Evolutionary conservation across 2,329 filamentous ascomycete genomes (phyloP), one percentile per base, ranked within the genome.

Genomic region (Hysterium pulicare): DNA sequence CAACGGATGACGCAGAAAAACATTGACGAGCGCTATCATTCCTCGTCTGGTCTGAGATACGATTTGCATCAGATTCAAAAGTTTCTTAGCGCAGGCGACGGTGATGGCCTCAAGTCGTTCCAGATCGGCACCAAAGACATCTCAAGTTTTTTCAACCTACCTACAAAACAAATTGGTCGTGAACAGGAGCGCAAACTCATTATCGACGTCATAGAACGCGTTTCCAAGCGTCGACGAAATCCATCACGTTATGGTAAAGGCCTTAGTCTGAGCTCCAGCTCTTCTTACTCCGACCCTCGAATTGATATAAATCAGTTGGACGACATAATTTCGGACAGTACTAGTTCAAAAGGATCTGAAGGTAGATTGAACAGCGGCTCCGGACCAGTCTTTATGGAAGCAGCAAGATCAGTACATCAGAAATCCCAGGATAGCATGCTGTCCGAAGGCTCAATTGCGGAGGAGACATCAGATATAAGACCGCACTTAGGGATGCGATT

Each of bases 1-100:
- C 86, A 91, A 61, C 94, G 90, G 62, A 95, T 94, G 78, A 95
- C 90, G 0, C 83, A 89, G 46, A 95, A 94, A 66, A 86, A 84
- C 46, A 87, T 95, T 36, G 79, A 82, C 43, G 90, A 96, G 44
- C 82, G 91, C 11, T 97, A 96, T 62, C 86, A 95, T 57, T 95
- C 89, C 5, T 86, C 87, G 1, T 90, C 87, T 45, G 90, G 91
- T 2, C 76, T 96, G 45, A 89, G 89, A 51, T 77, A 87, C 57
- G 91, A 97, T 61, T 70, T 97, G 38, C 67, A 82, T 39, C 77
- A 83, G 55, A 82, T 95, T 4, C 83, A 87, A 50, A 78, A 84
- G 50, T 76, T 91, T 28, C 72, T 96, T 5, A 81, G 79, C 3
- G 81, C 89, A 54, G 90, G 89, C 15, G 84, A 95, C 54, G 76